Evolutionary conservation across 2,329 filamentous ascomycete genomes (phyloP).

Genomic region (Zarea fungicola): DNA sequence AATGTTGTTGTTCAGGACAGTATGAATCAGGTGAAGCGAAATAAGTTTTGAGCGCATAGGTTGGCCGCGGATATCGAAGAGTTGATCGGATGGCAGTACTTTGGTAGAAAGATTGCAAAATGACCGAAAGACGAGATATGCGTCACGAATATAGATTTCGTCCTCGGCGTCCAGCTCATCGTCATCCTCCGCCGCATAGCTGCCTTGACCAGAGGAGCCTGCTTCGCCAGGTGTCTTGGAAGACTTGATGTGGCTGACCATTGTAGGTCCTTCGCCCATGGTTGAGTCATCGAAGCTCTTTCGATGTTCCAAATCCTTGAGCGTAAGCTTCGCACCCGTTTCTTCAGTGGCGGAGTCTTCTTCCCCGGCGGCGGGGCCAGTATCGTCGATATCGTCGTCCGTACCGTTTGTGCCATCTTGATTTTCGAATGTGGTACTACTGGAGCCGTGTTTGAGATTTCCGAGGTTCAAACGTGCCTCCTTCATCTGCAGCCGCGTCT

Average conservation of each 20-base stretch:
- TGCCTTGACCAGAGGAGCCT: conserved; percentile 27
- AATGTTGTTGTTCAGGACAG: conserved; percentile 90
- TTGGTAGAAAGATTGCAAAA: conserved; percentile 98
- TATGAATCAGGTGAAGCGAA: conserved; percentile 92
- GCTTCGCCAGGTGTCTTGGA: conserved; percentile 30
- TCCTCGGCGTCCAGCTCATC: conserved; percentile 70
- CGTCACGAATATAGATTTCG: conserved; percentile 94
- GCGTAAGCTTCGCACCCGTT: conserved; percentile 52
- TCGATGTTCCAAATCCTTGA: conserved; percentile 62
- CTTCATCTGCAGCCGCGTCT: conserved; percentile 78
- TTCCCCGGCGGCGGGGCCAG: conserved; percentile 25
- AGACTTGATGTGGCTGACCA: conserved; percentile 58
- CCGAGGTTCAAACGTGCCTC: conserved; percentile 63
- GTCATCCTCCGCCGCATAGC: conserved; percentile 44
- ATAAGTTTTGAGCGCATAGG: conserved; percentile 97
- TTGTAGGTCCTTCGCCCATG: conserved; percentile 61
- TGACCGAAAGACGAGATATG: conserved; percentile 93
- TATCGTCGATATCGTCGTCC: conserved; percentile 30
- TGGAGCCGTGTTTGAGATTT: conserved; percentile 48
- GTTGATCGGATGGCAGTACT: conserved; percentile 78
- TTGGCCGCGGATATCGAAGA: conserved; percentile 87
- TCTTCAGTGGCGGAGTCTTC: conserved; percentile 22
- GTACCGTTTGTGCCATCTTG: conserved; percentile 33
- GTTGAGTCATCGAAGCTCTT: conserved; percentile 66
- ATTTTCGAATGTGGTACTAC: conserved; percentile 46